Conservation (phyloP, 2,329 filamentous ascomycete species). For the Ophiostoma tasmaniense region DNA sequence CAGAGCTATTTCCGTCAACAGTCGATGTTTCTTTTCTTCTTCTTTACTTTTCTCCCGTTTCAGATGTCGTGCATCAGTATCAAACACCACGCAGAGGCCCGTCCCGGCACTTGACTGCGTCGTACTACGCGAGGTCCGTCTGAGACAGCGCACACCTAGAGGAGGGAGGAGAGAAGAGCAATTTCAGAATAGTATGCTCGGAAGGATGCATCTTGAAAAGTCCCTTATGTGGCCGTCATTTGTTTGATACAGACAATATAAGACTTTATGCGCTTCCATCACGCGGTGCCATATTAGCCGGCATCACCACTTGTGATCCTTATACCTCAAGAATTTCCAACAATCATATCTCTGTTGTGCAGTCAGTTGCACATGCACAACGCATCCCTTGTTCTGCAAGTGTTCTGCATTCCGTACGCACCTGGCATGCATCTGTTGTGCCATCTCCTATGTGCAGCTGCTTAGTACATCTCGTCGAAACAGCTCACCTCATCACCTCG, state of each 20-base stretch:
- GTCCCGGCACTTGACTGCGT: constrained; percentile 1
- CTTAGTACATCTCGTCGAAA: not conserved
- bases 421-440: not conserved
- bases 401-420: not conserved
- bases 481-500: not conserved
- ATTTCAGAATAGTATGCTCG: too few relatives aligned
- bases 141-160: not conserved
- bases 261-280: not conserved
- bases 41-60: not conserved
- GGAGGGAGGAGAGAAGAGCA: not conserved
- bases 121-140: not conserved
- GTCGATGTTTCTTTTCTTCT: not conserved
- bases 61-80: not conserved
- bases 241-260: not conserved
- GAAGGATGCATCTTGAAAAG: too few relatives aligned
- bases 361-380: not conserved
- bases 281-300: not conserved
- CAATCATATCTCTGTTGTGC: not conserved
- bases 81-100: not conserved
- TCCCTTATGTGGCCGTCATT: too few relatives aligned
- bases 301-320: not conserved
- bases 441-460: not conserved
- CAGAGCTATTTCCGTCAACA: too few relatives aligned
- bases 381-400: not conserved
- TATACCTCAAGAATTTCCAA: not conserved